Base-by-base conservation (phyloP, 2,329 filamentous ascomycete species). In the Paecilomyces dactylethromorphus region DNA sequence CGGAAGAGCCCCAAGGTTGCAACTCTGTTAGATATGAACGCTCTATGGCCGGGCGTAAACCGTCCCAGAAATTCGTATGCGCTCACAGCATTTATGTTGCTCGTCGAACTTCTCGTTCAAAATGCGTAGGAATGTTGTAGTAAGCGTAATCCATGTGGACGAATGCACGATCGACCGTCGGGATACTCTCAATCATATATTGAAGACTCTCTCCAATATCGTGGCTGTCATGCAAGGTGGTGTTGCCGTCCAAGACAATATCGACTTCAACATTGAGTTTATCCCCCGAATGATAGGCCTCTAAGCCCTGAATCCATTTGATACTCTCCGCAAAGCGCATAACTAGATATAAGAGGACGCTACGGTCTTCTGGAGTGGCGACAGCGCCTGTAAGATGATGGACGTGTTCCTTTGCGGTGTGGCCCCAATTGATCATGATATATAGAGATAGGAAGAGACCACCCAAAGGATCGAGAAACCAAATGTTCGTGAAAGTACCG, bases 261-360 rank as follows among this genome's bases (percentile, higher is more conserved):
- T 87, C 84, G 3, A 87, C 80, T 64, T 87, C 84, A 18, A 86
- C 84, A 63, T 85, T 86, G 64, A 85, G 84, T 45, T 81, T 79
- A 62, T 86, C 82, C 0, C 84, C 84, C 0, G 83, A 82, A 65
- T 86, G 83, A 66, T 87, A 87, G 3, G 84, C 84, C 57, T 86
- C 84, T 45, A 87, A 79, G 65, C 86, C 84, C 57, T 78, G 73
- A 54, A 87, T 84, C 64, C 73, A 87, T 68, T 85, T 86, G 69
- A 97, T 95, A 12, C 89, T 89, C 65, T 89, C 91, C 53, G 92
- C 92, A 70, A 96, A 96, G 21, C 92, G 88, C 89, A 96, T 96
- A 1, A 92, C 94, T 65, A 96, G 83, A 75, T 97, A 97, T 0
- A 96, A 81, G 22, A 96, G 75, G 53, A 96, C 84, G 69, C 94